Evolutionary conservation across 2,329 filamentous ascomycete genomes (phyloP).

Genomic region (Orbilia brochopaga): DNA sequence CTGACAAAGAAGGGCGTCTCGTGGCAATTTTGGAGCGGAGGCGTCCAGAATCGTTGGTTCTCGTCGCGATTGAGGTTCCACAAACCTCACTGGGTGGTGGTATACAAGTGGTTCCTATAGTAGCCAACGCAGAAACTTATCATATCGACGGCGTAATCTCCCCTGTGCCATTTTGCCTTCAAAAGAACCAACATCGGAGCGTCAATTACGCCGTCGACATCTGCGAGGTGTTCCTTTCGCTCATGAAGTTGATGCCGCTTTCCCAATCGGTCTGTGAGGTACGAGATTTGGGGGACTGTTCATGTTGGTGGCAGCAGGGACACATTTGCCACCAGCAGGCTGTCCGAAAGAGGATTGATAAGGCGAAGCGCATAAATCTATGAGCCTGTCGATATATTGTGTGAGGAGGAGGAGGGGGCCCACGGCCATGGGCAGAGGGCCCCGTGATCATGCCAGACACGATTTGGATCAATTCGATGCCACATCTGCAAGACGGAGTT

Average conservation of each 20-base stretch:
- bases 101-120: neutral
- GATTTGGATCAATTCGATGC: constrained; percentile 14
- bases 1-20: too few species aligned
- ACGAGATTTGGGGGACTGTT: constrained; percentile 13
- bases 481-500: constrained; percentile 23
- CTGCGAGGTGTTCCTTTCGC: neutral
- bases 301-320: constrained; percentile 3
- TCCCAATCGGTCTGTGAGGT: constrained; percentile 30
- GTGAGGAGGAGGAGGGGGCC: neutral
- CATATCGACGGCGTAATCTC: neutral
- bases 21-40: neutral
- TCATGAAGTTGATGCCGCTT: constrained; percentile 28
- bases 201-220: neutral
- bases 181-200: neutral
- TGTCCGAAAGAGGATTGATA: constrained; percentile 36
- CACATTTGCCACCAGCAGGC: constrained; percentile 41
- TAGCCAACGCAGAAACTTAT: constrained; percentile 4
- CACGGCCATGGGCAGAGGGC: neutral
- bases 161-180: constrained; percentile 18
- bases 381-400: neutral
- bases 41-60: constrained; percentile 2
- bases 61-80: constrained; percentile 25
- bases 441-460: constrained; percentile 26
- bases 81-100: too few species aligned
- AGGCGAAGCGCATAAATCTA: constrained; percentile 14